Evolutionary conservation across 1,139 yeast genomes (phyloP), one percentile per base, ranked within the genome.

Genomic region (Debaryomyces singareniensis): DNA sequence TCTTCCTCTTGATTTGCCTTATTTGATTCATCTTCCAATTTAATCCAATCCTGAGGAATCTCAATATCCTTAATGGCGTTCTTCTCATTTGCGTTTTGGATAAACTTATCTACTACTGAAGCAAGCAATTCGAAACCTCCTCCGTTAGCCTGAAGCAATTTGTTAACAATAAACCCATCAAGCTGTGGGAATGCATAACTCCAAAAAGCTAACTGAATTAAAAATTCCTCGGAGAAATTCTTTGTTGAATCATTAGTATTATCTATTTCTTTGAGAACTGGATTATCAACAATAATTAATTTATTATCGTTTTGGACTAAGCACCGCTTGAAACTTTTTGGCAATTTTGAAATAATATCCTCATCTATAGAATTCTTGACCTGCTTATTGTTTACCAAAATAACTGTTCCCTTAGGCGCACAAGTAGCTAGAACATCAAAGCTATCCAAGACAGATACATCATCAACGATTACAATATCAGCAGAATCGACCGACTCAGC

Each of bases 161-260:
- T 81, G 55, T 85, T 81, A 36, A 85, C 87, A 43, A 82, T 71
- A 27, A 78, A 78, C 29, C 78, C 80, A 26, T 70, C 68, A 29
- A 79, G 68, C 32, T 71, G 69, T 5, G 87, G 85, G 37, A 70
- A 73, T 5, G 84, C 72, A 25, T 71, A 62, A 42, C 72, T 71
- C 95, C 95, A 86, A 64, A 85, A 81, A 1, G 78, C 85, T 31
- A 81, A 72, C 58, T 86, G 96, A 35, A 75, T 61, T 34, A 86
- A 84, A 55, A 86, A 79, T 26, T 78, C 73, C 24, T 71, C 70
- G 2, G 93, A 78, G 50, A 87, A 77, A 13, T 94, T 95, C 44
- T 76, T 72, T 25, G 94, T 81, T 33, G 79, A 79, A 34, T 75
- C 78, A 35, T 55, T 57, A 27, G 55, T 42, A 20, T 57, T 53